phyloP scores from a whole-genome alignment of 352 stramenopile genomes.

The Globisporangium mamillatum region DNA sequence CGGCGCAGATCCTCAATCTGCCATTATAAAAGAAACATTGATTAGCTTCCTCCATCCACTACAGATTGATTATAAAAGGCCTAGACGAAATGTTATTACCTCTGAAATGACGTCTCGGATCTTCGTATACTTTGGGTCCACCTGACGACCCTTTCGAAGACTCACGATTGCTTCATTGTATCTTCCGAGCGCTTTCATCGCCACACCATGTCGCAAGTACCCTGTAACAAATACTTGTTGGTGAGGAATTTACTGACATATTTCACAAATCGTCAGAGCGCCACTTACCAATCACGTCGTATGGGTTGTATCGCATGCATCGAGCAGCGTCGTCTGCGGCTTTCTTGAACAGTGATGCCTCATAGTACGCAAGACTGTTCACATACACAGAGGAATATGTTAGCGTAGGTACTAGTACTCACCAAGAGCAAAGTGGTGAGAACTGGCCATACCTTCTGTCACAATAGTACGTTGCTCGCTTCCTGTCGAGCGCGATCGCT shows the following conservation, averaged over 20 bases:
- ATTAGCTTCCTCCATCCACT: background rate
- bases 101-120: slow-evolving; percentile 54
- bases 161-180: slow-evolving; percentile 70
- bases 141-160: slow-evolving; percentile 63
- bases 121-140: slow-evolving; percentile 71
- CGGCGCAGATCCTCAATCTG: slow-evolving; percentile 18
- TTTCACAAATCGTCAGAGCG: background rate
- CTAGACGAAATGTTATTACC: slow-evolving; percentile 15
- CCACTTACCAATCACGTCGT: slow-evolving; percentile 86
- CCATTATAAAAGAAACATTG: background rate
- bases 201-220: slow-evolving; percentile 92
- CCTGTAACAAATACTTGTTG: slow-evolving; percentile 21
- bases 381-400: background rate
- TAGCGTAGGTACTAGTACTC: background rate
- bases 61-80: background rate
- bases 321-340: slow-evolving; percentile 85
- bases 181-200: slow-evolving; percentile 80
- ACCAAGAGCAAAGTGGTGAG: background rate
- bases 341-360: slow-evolving; percentile 69
- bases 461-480: slow-evolving; percentile 89
- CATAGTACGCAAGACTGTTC: slow-evolving; percentile 64
- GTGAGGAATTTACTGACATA: background rate
- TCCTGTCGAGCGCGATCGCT: slow-evolving; percentile 87
- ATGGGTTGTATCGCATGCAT: slow-evolving; percentile 92
- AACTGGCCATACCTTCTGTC: slow-evolving; percentile 68